phyloP scores from a whole-genome alignment of 345 rosid species.

The Salix dunnii region DNA sequence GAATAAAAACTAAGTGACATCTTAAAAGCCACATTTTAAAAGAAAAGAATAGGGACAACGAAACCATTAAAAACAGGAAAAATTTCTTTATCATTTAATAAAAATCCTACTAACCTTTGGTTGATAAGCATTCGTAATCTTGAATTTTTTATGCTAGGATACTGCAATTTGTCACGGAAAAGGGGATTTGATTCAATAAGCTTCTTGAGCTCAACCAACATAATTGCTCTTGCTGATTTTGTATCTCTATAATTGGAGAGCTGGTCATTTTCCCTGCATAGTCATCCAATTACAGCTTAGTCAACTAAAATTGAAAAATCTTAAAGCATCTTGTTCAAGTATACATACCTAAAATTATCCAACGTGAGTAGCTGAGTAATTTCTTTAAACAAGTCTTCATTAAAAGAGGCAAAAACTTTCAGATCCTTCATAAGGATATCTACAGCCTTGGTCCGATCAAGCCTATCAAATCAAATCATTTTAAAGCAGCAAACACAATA shows the following conservation, averaged over 20 bases:
- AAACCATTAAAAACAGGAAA: background rate
- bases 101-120: slow-evolving; percentile 29
- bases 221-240: slow-evolving; percentile 21
- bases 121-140: slow-evolving; percentile 35
- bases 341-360: slow-evolving; percentile 36
- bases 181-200: slow-evolving; percentile 22
- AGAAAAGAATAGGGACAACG: background rate
- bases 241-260: slow-evolving; percentile 24
- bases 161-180: slow-evolving; percentile 21
- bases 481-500: background rate
- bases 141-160: slow-evolving; percentile 25
- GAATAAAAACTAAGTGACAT: background rate
- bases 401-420: slow-evolving; percentile 34
- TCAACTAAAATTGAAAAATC: background rate
- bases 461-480: slow-evolving; percentile 21
- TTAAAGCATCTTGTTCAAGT: background rate
- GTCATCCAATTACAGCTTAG: background rate
- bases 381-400: slow-evolving; percentile 39
- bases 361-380: slow-evolving; percentile 38
- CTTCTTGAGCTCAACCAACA: slow-evolving; percentile 22
- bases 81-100: background rate
- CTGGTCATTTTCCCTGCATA: slow-evolving; percentile 23
- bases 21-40: background rate
- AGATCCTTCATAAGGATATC: slow-evolving; percentile 39
- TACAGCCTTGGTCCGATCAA: slow-evolving; percentile 32